Percentiles rank a stretch among this genome's conserved stretches.
These are phyloP conservation scores for Lippia alba DNA, from an alignment of 305 asterid species.

Conservation along the genomic window DNA sequence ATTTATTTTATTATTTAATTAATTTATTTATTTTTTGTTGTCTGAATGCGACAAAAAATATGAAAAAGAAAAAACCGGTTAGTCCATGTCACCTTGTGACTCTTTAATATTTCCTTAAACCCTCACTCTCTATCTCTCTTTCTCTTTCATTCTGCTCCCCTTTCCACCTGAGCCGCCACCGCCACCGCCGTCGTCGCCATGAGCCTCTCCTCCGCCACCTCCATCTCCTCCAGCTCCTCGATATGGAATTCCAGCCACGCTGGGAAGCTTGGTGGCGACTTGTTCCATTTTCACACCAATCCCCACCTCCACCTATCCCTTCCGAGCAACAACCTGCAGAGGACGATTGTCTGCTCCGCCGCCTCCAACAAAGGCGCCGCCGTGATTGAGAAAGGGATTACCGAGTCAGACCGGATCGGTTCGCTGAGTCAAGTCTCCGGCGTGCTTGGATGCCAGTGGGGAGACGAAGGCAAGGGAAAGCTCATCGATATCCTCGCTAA, in stretches of 20 bases:
- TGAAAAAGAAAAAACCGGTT: neutral
- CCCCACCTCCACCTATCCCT: conserved; percentile 10
- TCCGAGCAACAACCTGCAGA: conserved; percentile 17
- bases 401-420: conserved; percentile 50
- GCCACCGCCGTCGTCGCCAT: conserved; percentile 33
- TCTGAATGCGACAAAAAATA: too few species aligned
- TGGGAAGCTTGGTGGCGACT: conserved; percentile 1
- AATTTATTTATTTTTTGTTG: too few species aligned
- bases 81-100: neutral
- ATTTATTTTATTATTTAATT: too few species aligned
- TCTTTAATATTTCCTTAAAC: neutral
- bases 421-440: conserved; percentile 84
- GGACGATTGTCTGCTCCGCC: conserved; percentile 32
- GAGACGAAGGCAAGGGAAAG: conserved; percentile 89
- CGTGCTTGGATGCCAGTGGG: conserved; percentile 86
- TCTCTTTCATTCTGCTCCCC: too few species aligned
- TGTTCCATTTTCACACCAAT: neutral
- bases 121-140: neutral
- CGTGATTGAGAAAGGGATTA: conserved; percentile 28
- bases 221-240: conserved; percentile 22
- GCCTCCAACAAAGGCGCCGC: conserved; percentile 32
- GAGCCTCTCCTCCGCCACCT: conserved; percentile 41
- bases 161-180: neutral
- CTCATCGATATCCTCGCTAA: conserved; percentile 75
- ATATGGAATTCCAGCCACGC: conserved; percentile 19